phyloP scores from a whole-genome alignment of 208 protist species.

The Crithidia bombi region DNA sequence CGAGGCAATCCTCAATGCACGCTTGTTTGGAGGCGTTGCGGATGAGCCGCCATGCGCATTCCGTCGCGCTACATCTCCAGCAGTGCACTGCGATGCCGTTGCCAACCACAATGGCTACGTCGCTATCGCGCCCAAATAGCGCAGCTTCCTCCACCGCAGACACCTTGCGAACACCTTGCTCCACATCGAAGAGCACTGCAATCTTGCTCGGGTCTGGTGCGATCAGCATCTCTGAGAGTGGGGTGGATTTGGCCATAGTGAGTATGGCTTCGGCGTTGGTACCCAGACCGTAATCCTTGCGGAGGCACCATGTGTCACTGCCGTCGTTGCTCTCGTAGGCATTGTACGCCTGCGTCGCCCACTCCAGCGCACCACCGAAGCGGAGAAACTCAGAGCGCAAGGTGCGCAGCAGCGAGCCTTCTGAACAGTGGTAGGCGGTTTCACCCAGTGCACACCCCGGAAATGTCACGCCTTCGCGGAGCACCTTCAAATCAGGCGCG shows the following conservation, averaged over 20 bases:
- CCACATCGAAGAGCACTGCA: constrained; percentile 72
- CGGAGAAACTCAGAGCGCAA: constrained; percentile 78
- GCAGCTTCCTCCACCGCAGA: constrained; percentile 7
- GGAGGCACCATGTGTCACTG: constrained; percentile 66
- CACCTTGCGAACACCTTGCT: constrained; percentile 43
- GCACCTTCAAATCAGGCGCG: constrained; percentile 42
- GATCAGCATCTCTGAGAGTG: constrained; percentile 50
- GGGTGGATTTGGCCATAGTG: constrained; percentile 48
- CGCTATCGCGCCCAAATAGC: constrained; percentile 48
- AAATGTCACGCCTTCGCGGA: constrained; percentile 59
- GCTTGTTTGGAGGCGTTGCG: constrained; percentile 21
- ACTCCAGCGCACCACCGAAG: constrained; percentile 72
- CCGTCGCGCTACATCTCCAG: constrained; percentile 40
- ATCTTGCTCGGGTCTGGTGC: constrained; percentile 61
- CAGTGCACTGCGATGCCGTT: constrained; percentile 61
- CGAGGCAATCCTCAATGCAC: constrained; percentile 16
- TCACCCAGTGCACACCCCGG: constrained; percentile 75
- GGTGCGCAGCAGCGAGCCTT: constrained; percentile 63
- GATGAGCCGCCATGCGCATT: constrained; percentile 58
- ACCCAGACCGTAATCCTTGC: constrained; percentile 73
- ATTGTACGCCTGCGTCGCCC: constrained; percentile 65
- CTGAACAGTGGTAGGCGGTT: constrained; percentile 65
- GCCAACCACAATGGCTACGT: constrained; percentile 70
- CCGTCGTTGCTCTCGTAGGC: constrained; percentile 69
- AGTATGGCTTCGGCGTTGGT: constrained; percentile 69